Evolutionary conservation across 345 rosid species (phyloP).

Genomic region (Reutealis trisperma): DNA sequence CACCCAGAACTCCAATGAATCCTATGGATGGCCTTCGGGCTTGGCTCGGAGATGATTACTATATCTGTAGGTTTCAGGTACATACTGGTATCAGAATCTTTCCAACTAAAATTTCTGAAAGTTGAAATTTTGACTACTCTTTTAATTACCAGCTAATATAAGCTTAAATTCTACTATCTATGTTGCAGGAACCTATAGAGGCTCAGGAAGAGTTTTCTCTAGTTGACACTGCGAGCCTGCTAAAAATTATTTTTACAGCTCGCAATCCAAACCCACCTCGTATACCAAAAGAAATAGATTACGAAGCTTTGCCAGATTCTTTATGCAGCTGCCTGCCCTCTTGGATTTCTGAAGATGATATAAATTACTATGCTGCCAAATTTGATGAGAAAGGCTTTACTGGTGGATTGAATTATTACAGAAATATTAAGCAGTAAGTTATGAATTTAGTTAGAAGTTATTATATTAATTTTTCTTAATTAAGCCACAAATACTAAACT

Average conservation of each 20-base stretch:
- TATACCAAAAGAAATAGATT: constrained; percentile 57
- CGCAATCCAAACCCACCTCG: constrained; percentile 53
- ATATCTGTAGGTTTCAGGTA: constrained; percentile 81
- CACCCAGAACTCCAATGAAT: constrained; percentile 41
- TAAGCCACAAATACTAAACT: not conserved
- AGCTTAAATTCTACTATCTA: constrained; percentile 8
- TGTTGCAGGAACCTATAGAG: constrained; percentile 66
- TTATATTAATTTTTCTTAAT: not conserved
- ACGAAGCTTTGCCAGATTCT: constrained; percentile 49
- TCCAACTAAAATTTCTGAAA: no score
- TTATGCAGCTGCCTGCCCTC: constrained; percentile 44
- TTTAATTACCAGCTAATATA: no score
- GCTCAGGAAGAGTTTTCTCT: constrained; percentile 71
- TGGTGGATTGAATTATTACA: constrained; percentile 81
- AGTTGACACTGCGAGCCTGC: constrained; percentile 44
- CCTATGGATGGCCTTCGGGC: constrained; percentile 46
- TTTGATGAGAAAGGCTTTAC: constrained; percentile 70
- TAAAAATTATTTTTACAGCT: constrained; percentile 44
- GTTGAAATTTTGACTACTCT: no score
- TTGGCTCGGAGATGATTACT: constrained; percentile 63
- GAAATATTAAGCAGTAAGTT: constrained; percentile 64
- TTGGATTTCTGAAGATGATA: constrained; percentile 75
- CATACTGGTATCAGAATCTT: constrained; percentile 32
- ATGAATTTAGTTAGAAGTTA: not conserved
- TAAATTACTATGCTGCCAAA: constrained; percentile 57